Evolutionary conservation across 768 basidiomycete genomes (phyloP).

Genomic region (Strobilomyces dryophilus): DNA sequence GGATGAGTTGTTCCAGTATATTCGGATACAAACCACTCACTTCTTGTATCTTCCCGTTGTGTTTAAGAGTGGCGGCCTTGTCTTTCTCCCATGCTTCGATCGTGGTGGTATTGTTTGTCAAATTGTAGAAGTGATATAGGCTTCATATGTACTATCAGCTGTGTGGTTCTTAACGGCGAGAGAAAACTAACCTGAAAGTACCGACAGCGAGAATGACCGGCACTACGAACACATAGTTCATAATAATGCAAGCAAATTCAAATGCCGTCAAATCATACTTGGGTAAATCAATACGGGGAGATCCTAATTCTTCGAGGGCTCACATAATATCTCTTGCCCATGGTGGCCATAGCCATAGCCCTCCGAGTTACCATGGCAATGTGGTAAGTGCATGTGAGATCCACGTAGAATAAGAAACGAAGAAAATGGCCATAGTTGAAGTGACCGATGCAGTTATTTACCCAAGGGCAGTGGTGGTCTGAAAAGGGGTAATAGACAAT

Average conservation of each 20-base stretch:
- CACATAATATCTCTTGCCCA: conserved; percentile 51
- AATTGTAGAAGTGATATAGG: conserved; percentile 79
- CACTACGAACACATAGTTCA: conserved; percentile 81
- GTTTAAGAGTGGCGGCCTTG: conserved; percentile 80
- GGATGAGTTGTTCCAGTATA: background rate
- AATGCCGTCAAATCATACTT: conserved; percentile 64
- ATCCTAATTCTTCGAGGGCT: conserved; percentile 13
- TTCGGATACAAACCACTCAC: conserved; percentile 32
- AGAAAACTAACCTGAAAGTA: conserved; percentile 65
- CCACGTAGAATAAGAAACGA: conserved; percentile 90
- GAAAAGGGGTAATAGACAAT: conserved; percentile 6
- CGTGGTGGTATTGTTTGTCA: conserved; percentile 83
- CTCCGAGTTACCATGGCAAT: conserved; percentile 74
- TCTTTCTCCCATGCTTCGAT: conserved; percentile 99
- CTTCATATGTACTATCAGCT: conserved; percentile 38
- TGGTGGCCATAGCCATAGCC: conserved; percentile 46
- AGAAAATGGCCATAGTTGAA: conserved; percentile 87
- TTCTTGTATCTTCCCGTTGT: conserved; percentile 81
- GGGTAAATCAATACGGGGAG: background rate
- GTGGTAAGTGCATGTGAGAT: conserved; percentile 87
- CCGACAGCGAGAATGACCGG: conserved; percentile 89
- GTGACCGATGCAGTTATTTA: conserved; percentile 93
- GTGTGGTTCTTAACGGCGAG: background rate
- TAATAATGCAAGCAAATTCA: conserved; percentile 80
- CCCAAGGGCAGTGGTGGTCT: conserved; percentile 94